Base-by-base conservation (phyloP, 305 asterid genomes). In the Salvia sclarea region DNA sequence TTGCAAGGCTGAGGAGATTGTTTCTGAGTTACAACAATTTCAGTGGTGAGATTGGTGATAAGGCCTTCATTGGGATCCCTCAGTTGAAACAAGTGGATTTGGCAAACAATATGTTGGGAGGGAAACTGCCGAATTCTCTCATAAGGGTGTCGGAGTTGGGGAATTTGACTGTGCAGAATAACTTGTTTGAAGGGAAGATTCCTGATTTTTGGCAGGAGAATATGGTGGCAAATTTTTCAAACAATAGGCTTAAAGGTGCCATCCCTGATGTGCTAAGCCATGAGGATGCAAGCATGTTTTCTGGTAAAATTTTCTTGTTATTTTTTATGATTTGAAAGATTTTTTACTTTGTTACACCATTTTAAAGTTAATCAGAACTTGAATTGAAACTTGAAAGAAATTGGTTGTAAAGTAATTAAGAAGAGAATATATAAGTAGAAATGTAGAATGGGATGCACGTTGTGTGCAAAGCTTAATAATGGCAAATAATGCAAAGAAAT, bases 101-200 rank as follows among this genome's bases (percentile, higher is more conserved):
- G 65, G 87, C 81, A 0, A 31, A 63, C 37, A 92, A 92, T 30
- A 17, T 6, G n/a, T 84, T 89, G 18, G 33, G 37, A 0, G 96
- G 98, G 7, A 72, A 64, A 8, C 84, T 92, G 55, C 98, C 98
- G 0, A 3, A 8, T 37, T 89, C 96, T 0, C 76, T 92, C 55
- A 57, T 85, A n/a, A 67, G 65, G 17, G 48, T 86, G 84, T 84
- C 81, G 0, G 77, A 50, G 64, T 80, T 92, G 57, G 77, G 38
- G 64, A 69, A 66, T 22, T 50, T 92, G 73, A 75, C 82, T 74
- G 50, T 89, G 48, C 89, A 85, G 81, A 66, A 82, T 13, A 92
- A 91, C n/a, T 61, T 35, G 79, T 87, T 92, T 21, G 40, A 28
- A 1, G 95, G 98, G 10, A 35, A 44, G 2, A 82, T 91, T 57